Percentiles rank a stretch among this genome's conserved stretches.
phyloP scores from a whole-genome alignment of 2,329 filamentous ascomycete genomes.

The Alternaria panax region DNA sequence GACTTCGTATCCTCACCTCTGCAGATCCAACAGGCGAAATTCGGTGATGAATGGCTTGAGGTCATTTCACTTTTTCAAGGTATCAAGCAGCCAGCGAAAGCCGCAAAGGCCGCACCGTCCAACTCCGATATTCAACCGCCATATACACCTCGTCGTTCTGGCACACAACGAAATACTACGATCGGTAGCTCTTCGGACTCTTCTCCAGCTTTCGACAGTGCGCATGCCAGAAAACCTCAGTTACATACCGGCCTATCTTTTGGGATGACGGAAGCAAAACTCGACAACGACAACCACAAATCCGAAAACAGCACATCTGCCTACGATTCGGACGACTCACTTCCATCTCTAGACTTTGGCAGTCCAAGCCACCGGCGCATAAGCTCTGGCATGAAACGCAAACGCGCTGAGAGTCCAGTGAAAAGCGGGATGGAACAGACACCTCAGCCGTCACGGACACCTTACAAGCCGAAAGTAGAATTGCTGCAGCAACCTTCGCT shows the following conservation, averaged over 20 bases:
- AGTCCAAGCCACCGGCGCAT: slow-evolving; percentile 7
- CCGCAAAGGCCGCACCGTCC: neutral
- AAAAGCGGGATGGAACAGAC: slow-evolving; percentile 2
- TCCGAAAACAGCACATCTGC: neutral
- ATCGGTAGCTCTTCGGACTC: slow-evolving; percentile 23
- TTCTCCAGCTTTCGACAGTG: slow-evolving; percentile 32
- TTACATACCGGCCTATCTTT: slow-evolving; percentile 30
- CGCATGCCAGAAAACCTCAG: slow-evolving; percentile 18
- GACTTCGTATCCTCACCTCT: no score
- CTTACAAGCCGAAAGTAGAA: neutral
- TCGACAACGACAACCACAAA: slow-evolving; percentile 15
- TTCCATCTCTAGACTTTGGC: slow-evolving; percentile 30
- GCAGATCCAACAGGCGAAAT: slow-evolving; percentile 24
- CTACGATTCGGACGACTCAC: slow-evolving; percentile 19
- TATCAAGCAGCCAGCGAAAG: neutral
- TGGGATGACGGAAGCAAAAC: slow-evolving; percentile 30
- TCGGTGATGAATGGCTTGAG: slow-evolving; percentile 39
- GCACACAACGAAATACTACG: neutral
- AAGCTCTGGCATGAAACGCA: slow-evolving; percentile 35
- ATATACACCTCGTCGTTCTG: slow-evolving; percentile 5
- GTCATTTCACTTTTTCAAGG: slow-evolving; percentile 29
- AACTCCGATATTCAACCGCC: neutral
- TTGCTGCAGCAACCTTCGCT: slow-evolving; percentile 1
- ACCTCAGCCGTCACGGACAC: neutral
- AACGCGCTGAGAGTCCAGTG: slow-evolving; percentile 27